These are phyloP conservation scores for Lithohypha guttulata DNA, from an alignment of 2,329 filamentous ascomycete genomes.

Conservation along the genomic window DNA sequence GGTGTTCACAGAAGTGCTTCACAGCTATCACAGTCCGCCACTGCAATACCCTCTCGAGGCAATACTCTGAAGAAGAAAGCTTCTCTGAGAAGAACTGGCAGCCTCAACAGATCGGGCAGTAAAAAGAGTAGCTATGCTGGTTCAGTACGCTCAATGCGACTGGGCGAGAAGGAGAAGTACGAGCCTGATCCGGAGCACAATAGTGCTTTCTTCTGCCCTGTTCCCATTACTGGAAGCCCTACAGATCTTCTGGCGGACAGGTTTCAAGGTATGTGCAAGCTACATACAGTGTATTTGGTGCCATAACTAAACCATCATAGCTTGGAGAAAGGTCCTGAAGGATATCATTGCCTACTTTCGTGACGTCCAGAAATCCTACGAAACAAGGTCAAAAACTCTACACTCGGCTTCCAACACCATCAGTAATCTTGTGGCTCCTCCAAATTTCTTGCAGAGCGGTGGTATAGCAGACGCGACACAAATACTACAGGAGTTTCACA, in stretches of 20 bases:
- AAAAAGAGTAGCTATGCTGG: constrained; percentile 72
- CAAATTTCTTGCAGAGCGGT: constrained; percentile 65
- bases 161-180: constrained; percentile 52
- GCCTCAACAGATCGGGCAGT: constrained; percentile 69
- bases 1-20: constrained; percentile 32
- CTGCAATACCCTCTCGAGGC: constrained; percentile 36
- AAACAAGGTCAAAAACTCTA: constrained; percentile 70
- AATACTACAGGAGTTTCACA: constrained; percentile 73
- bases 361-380: constrained; percentile 82
- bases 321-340: constrained; percentile 91
- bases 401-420: constrained; percentile 74
- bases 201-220: constrained; percentile 79
- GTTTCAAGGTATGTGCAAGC: constrained; percentile 62
- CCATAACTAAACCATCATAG: constrained; percentile 35
- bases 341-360: constrained; percentile 89
- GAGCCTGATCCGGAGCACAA: constrained; percentile 59
- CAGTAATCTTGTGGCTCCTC: constrained; percentile 65
- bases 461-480: constrained; percentile 82
- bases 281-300: background rate
- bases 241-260: constrained; percentile 78
- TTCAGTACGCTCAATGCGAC: constrained; percentile 68
- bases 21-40: constrained; percentile 32
- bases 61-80: constrained; percentile 84
- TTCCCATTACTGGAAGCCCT: constrained; percentile 76
- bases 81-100: constrained; percentile 62